phyloP scores from a whole-genome alignment of 345 rosid species.

The Cardamine chenopodiifolia region DNA sequence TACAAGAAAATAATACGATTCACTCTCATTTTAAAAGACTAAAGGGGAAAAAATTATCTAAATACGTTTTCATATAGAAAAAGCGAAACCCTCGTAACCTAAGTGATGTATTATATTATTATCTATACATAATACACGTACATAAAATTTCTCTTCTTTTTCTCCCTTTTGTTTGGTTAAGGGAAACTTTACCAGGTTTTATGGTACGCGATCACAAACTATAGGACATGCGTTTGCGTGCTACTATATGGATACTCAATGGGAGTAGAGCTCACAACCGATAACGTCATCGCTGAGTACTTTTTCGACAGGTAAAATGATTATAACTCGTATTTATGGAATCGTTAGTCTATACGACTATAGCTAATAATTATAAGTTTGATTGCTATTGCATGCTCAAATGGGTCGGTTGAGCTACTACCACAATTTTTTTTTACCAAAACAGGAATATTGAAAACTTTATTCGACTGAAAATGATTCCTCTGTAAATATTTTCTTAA shows the following conservation, averaged over 20 bases:
- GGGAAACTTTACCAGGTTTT: constrained; percentile 54
- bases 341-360: background rate
- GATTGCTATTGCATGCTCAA: background rate
- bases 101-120: background rate
- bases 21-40: background rate
- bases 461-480: background rate
- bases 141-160: background rate
- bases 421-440: background rate
- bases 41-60: background rate
- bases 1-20: background rate
- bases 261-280: constrained; percentile 85
- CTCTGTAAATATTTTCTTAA: background rate
- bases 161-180: background rate
- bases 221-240: constrained; percentile 87
- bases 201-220: constrained; percentile 81
- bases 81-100: background rate
- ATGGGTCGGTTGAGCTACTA: background rate
- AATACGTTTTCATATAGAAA: constrained; percentile 9
- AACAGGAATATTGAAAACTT: background rate
- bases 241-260: constrained; percentile 84
- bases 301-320: constrained; percentile 61
- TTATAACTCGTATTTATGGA: background rate
- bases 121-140: background rate
- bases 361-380: background rate
- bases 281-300: constrained; percentile 81